Evolutionary conservation across 1,284 basidiomycete species (phyloP), one percentile per base, ranked within the genome.

Genomic region (Testicularia cyperi): DNA sequence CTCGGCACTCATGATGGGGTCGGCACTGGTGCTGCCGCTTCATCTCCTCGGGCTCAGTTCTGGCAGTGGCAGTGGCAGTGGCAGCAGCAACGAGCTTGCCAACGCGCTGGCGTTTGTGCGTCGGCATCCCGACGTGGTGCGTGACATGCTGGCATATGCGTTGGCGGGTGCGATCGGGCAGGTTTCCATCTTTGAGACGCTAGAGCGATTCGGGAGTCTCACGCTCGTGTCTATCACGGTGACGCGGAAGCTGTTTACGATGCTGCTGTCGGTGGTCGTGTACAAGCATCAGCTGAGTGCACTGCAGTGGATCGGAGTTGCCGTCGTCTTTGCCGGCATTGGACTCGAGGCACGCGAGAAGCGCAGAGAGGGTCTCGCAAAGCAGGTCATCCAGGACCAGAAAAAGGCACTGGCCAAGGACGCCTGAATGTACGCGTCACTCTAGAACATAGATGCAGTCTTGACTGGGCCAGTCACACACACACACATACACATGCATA

Each of bases 171-270:
- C 94, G 0, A 79, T 96, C 15, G 94, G 94, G 0, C 94, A 98
- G 77, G 80, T 98, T 10, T 97, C 97, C 79, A 98, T 99, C 66
- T 99, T 97, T 65, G 94, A 96, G 80, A 98, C 95, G 0, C 82
- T 99, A 49, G 87, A 92, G 65, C 87, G 92, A 69, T 99, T 97
- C 75, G 95, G 95, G 15, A 90, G 88, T 8, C 80, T 98, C 51
- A 97, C 94, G 1, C 56, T 76, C n/a, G 74, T 76, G 6, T 67
- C 65, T 19, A 74, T 76, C 21, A 76, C 74, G 10, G 71, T 73
- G 44, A 98, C 94, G n/a, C 83, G 95, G 46, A 98, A 98, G 79
- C 81, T 99, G 74, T 95, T 96, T 77, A 97, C 94, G 5, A 98
- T 99, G 94, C 81, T 99, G 12, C 81, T 99, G 26, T 92, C 89